Percentiles rank a stretch among this genome's conserved stretches.
phyloP scores from a whole-genome alignment of 2,329 filamentous ascomycete genomes.

The Aphanocladium album region DNA sequence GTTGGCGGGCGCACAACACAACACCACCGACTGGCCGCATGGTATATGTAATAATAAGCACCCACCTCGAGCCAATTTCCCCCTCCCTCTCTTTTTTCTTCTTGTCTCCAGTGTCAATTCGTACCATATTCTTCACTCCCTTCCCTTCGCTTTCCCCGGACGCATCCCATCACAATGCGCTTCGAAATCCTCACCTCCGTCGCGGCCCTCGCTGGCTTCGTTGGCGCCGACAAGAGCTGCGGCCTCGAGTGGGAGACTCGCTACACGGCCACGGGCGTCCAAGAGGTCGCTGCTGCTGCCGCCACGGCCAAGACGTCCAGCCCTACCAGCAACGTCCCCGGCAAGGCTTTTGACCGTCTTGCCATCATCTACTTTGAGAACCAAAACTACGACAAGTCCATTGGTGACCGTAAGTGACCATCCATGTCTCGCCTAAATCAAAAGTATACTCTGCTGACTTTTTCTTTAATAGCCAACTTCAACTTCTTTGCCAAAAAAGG shows the following conservation, averaged over 20 bases:
- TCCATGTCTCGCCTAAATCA: not conserved
- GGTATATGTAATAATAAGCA: not conserved
- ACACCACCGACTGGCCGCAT: not conserved
- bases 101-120: not conserved
- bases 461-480: slow-evolving; percentile 21
- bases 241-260: slow-evolving; percentile 29
- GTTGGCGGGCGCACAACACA: too few relatives aligned
- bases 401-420: slow-evolving; percentile 50
- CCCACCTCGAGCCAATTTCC: not conserved
- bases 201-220: slow-evolving; percentile 24
- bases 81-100: not conserved
- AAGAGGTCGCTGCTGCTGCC: slow-evolving; percentile 48
- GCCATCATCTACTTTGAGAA: slow-evolving; percentile 76
- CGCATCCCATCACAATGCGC: not conserved
- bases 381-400: slow-evolving; percentile 61
- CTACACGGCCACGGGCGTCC: slow-evolving; percentile 48
- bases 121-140: not conserved
- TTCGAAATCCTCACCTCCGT: slow-evolving; percentile 15
- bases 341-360: slow-evolving; percentile 69
- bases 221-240: slow-evolving; percentile 18
- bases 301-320: slow-evolving; percentile 57
- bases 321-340: slow-evolving; percentile 60
- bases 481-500: slow-evolving; percentile 26
- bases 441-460: not conserved
- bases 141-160: not conserved